Base-by-base conservation (phyloP, 1,284 basidiomycete species). In the Moesziomyces sp. region DNA sequence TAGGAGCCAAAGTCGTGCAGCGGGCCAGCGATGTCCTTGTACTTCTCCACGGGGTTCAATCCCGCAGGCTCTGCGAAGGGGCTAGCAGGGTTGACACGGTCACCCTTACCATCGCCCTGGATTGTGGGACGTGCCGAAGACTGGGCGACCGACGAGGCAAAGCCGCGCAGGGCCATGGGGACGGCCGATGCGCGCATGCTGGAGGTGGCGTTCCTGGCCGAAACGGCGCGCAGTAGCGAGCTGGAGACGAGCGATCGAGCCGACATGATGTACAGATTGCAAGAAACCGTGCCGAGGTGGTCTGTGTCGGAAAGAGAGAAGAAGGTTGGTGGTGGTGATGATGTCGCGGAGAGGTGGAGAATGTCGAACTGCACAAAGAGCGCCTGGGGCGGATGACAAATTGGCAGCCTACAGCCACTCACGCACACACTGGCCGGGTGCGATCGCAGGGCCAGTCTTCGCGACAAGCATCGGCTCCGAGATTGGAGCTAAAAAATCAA, bases 1-100 rank as follows among this genome's bases (percentile, higher is more conserved):
- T 82, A 83, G 62, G 70, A 70, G 26, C 80, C 82, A 62, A 82
- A 83, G 51, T 83, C 82, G 62, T 83, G 81, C 55, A 83, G 57
- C 2, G 70, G 61, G 3, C 70, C 76, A 14, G 58, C 52, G 52
- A 83, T 66, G 13, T 62, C 62, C 26, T 52, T 62, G 46, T 74
- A 82, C 46, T 73, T 56, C 26, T 78, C 79, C 30, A 74, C 74
- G n/a, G 75, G 80, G 74, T 83, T 82, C n/a, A 42, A 35, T 49
- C 79, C 78, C 10, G 81, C 81, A 2, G 74, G 55, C 66, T 83
- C 81, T 6, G 51, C 18, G 49, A 62, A 83, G 11, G 82, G 82
- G 51, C 79, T 76, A 33, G 64, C 60, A 14, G 68, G 43, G 72
- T 77, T 79, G 63, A 83, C 82, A 24, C 74, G 73, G 60, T 81